A percentile compares a stretch with the other conserved stretches of the same genome.
Evolutionary conservation across 2,329 filamentous ascomycete species (phyloP).

Genomic region (Nemania sp.): DNA sequence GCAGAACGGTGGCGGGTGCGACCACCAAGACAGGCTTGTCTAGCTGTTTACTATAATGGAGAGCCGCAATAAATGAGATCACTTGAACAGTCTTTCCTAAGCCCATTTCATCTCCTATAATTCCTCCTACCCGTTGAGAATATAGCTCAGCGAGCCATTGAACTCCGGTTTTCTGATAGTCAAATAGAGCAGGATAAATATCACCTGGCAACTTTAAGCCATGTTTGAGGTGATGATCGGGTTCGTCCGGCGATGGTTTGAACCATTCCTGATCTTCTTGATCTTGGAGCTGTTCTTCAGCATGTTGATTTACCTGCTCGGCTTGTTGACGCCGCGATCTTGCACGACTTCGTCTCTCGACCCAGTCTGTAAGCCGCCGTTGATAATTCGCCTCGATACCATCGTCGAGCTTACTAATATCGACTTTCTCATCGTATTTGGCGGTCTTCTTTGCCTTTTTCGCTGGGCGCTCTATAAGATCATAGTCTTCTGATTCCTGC

Average conservation of each 20-base stretch:
- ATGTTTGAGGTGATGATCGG: conserved; percentile 80
- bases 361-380: conserved; percentile 80
- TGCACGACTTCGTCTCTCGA: conserved; percentile 70
- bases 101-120: conserved; percentile 98
- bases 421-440: conserved; percentile 58
- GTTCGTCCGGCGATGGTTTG: conserved; percentile 84
- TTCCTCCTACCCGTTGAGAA: conserved; percentile 89
- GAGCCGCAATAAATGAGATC: conserved; percentile 83
- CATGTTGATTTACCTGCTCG: conserved; percentile 53
- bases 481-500: conserved; percentile 55
- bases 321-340: conserved; percentile 58
- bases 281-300: conserved; percentile 53
- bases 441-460: conserved; percentile 58
- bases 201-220: conserved; percentile 88
- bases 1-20: conserved; percentile 92
- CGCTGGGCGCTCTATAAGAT: conserved; percentile 54
- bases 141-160: conserved; percentile 97
- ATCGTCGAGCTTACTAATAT: conserved; percentile 79
- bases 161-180: conserved; percentile 97
- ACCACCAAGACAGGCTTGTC: conserved; percentile 90
- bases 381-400: conserved; percentile 88
- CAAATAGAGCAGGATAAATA: conserved; percentile 90
- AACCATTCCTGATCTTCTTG: conserved; percentile 75
- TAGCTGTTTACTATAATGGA: conserved; percentile 91
- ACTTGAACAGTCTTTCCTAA: conserved; percentile 88